Percentiles rank a stretch among this genome's conserved stretches.
Evolutionary conservation across 805 yeast genomes (phyloP).

Genomic region (Middelhovenomyces tepae): DNA sequence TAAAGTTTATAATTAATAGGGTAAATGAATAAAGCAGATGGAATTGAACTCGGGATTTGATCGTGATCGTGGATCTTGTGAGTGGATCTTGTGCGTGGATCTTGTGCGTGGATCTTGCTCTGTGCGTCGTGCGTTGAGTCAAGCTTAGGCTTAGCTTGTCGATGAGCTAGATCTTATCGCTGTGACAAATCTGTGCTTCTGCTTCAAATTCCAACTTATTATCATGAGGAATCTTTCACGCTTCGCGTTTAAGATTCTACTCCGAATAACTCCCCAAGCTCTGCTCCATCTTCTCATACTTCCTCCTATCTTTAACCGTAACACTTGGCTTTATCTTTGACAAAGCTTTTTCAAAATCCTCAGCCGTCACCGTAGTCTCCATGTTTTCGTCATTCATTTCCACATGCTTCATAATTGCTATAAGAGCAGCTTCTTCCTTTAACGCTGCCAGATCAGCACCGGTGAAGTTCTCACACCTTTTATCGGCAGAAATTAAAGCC

Average conservation of each 20-base stretch:
- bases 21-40: too few species aligned
- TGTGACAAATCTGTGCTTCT: neutral
- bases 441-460: slow-evolving; percentile 95
- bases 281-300: slow-evolving; percentile 66
- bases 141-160: too few species aligned
- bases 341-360: slow-evolving; percentile 67
- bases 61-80: too few species aligned
- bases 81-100: too few species aligned
- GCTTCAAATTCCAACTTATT: neutral
- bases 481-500: slow-evolving; percentile 55
- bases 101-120: too few species aligned
- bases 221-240: neutral
- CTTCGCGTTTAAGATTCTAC: neutral
- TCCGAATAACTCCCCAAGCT: slow-evolving; percentile 43
- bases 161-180: too few species aligned
- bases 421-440: slow-evolving; percentile 88
- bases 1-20: too few species aligned
- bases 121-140: too few species aligned
- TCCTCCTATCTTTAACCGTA: slow-evolving; percentile 69
- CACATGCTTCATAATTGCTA: slow-evolving; percentile 48
- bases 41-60: too few species aligned
- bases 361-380: slow-evolving; percentile 45
- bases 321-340: slow-evolving; percentile 80
- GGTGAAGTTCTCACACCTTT: slow-evolving; percentile 77
- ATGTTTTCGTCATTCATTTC: slow-evolving; percentile 25